Percentiles rank a stretch among this genome's conserved stretches.
These are phyloP conservation scores for Exsudoporus floridanus DNA, from an alignment of 1,284 basidiomycete genomes.

Conservation along the genomic window DNA sequence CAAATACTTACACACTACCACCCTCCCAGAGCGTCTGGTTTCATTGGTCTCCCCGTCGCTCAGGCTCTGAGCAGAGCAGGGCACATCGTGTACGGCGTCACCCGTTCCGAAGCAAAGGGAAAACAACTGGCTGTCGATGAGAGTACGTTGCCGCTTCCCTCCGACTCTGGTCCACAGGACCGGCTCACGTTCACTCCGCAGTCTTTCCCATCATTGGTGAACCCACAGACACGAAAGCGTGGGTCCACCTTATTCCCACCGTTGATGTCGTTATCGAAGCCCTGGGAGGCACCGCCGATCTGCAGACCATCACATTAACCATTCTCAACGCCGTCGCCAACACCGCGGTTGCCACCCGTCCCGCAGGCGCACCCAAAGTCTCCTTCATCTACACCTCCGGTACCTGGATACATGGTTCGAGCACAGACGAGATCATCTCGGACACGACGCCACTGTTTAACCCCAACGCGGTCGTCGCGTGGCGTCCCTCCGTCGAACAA, in stretches of 20 bases:
- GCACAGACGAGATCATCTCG: slow-evolving; percentile 8
- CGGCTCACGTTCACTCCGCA: slow-evolving; percentile 11
- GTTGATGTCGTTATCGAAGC: slow-evolving; percentile 46
- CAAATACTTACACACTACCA: not conserved
- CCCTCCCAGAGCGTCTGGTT: slow-evolving; percentile 14
- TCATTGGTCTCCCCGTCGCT: slow-evolving; percentile 11
- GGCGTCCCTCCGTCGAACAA: slow-evolving; percentile 38
- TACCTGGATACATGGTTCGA: slow-evolving; percentile 18
- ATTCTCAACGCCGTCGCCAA: slow-evolving; percentile 39
- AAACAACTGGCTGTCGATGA: slow-evolving; percentile 14
- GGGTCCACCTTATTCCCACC: slow-evolving; percentile 42
- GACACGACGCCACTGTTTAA: slow-evolving; percentile 19
- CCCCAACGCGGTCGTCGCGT: slow-evolving; percentile 32
- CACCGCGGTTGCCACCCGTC: slow-evolving; percentile 31
- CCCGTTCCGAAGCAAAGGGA: slow-evolving; percentile 15
- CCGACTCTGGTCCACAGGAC: not conserved
- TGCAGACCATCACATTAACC: slow-evolving; percentile 19
- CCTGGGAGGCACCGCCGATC: slow-evolving; percentile 23
- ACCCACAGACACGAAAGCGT: slow-evolving; percentile 35
- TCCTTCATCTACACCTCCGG: slow-evolving; percentile 22
- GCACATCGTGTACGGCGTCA: slow-evolving; percentile 22
- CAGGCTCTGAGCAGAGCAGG: slow-evolving; percentile 22
- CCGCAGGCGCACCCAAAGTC: slow-evolving; percentile 10
- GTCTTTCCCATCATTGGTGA: slow-evolving; percentile 51
- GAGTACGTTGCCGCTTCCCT: not conserved